Evolutionary conservation across 768 basidiomycete genomes (phyloP).

Genomic region (Trichaptum fuscoviolaceum): DNA sequence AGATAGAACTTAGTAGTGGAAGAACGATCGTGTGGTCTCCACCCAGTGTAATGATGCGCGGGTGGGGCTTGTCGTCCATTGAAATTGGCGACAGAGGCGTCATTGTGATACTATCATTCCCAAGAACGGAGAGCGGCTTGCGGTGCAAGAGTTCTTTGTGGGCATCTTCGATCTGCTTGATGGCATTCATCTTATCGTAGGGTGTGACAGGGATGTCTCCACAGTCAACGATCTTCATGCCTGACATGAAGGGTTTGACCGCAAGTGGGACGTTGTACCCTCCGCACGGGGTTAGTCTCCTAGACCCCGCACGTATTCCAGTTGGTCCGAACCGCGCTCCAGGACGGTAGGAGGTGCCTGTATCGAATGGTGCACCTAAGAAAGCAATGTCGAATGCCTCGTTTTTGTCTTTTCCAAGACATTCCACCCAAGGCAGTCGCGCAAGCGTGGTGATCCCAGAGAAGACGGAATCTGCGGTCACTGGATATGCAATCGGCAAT

Average conservation of each 20-base stretch:
- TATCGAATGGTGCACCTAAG: slow-evolving; percentile 74
- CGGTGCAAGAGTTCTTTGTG: slow-evolving; percentile 69
- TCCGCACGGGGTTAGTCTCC: slow-evolving; percentile 68
- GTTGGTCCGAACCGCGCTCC: slow-evolving; percentile 85
- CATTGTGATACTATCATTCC: slow-evolving; percentile 58
- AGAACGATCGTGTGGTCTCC: slow-evolving; percentile 85
- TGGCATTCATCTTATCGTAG: slow-evolving; percentile 69
- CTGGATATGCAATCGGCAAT: slow-evolving; percentile 26
- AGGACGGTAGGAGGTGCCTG: slow-evolving; percentile 71
- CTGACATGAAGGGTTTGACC: slow-evolving; percentile 66
- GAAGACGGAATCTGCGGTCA: slow-evolving; percentile 77
- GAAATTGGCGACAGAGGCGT: slow-evolving; percentile 54
- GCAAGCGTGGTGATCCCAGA: slow-evolving; percentile 84
- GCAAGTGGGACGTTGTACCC: slow-evolving; percentile 74
- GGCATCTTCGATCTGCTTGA: slow-evolving; percentile 68
- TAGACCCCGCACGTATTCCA: slow-evolving; percentile 75
- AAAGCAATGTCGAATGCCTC: slow-evolving; percentile 75
- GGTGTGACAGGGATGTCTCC: slow-evolving; percentile 77
- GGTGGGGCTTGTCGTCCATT: slow-evolving; percentile 68
- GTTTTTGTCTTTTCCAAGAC: slow-evolving; percentile 58
- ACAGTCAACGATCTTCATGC: slow-evolving; percentile 68
- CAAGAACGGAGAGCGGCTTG: slow-evolving; percentile 53
- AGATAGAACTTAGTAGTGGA: slow-evolving; percentile 62
- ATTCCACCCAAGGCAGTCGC: slow-evolving; percentile 78
- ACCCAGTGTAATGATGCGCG: slow-evolving; percentile 76